These are phyloP conservation scores for Rhazya stricta DNA, from an alignment of 257 asterid genomes.

Conservation along the genomic window DNA sequence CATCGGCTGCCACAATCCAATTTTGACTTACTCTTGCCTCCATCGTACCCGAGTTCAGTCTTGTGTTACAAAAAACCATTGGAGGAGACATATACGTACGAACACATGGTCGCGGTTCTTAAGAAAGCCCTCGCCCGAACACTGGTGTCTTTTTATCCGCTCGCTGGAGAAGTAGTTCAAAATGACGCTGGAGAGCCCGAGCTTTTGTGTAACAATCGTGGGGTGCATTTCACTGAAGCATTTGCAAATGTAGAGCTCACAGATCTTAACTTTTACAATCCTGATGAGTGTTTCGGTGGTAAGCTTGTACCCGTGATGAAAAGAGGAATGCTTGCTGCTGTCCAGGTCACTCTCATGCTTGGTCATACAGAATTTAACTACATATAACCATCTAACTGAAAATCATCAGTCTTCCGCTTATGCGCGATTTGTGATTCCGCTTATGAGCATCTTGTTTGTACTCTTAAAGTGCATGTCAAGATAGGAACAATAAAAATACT, in stretches of 20 bases:
- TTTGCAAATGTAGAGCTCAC: slow-evolving; percentile 37
- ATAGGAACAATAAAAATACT: too few relatives aligned
- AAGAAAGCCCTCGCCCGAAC: slow-evolving; percentile 38
- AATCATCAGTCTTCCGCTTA: too few relatives aligned
- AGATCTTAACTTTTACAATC: slow-evolving; percentile 31
- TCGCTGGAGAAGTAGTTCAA: slow-evolving; percentile 45
- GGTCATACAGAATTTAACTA: neutral
- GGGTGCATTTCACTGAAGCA: slow-evolving; percentile 44
- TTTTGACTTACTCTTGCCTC: slow-evolving; percentile 52
- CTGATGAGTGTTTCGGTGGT: slow-evolving; percentile 32
- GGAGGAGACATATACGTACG: slow-evolving; percentile 12
- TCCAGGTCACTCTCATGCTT: slow-evolving; percentile 31
- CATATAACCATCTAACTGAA: too few relatives aligned
- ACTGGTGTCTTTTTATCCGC: slow-evolving; percentile 34
- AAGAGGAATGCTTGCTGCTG: slow-evolving; percentile 37
- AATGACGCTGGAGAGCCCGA: slow-evolving; percentile 53
- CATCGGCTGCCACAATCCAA: slow-evolving; percentile 53
- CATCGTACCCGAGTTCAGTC: slow-evolving; percentile 45
- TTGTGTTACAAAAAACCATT: slow-evolving; percentile 32
- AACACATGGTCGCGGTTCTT: slow-evolving; percentile 19
- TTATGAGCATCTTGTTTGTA: too few relatives aligned
- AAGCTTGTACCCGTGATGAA: slow-evolving; percentile 40
- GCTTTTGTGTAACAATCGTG: slow-evolving; percentile 51
- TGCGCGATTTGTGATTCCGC: too few relatives aligned
- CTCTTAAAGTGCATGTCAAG: too few relatives aligned